These are phyloP conservation scores for Raffaelea albimanens DNA, from an alignment of 2,329 filamentous ascomycete genomes.

Conservation along the genomic window DNA sequence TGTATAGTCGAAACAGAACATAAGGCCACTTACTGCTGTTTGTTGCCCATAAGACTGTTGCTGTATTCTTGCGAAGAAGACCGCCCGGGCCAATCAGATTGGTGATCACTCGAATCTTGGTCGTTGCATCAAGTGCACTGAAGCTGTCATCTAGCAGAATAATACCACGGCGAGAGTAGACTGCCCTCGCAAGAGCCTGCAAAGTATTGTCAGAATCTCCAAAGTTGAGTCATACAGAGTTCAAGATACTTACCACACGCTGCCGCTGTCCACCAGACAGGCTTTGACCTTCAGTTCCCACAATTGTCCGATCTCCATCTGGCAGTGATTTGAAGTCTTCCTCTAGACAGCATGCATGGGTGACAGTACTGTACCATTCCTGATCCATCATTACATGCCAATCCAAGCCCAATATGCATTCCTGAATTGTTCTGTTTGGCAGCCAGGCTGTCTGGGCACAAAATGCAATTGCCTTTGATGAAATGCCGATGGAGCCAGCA, in stretches of 20 bases:
- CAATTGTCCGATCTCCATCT: conserved; percentile 14
- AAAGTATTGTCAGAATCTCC: too few species aligned
- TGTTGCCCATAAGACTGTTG: conserved; percentile 23
- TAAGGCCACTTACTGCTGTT: conserved; percentile 21
- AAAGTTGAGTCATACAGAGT: too few species aligned
- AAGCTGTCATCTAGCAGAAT: conserved; percentile 26
- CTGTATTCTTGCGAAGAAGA: conserved; percentile 16
- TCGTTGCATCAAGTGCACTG: conserved; percentile 25
- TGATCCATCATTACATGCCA: not conserved
- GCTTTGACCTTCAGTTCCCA: conserved; percentile 15
- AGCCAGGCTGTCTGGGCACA: conserved; percentile 11
- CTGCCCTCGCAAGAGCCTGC: conserved; percentile 26
- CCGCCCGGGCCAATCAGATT: conserved; percentile 22
- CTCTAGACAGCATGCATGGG: conserved; percentile 15
- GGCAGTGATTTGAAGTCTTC: conserved; percentile 15
- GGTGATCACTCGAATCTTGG: conserved; percentile 19
- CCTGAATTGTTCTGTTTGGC: conserved; percentile 6
- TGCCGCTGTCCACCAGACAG: conserved; percentile 22
- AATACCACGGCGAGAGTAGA: conserved; percentile 20
- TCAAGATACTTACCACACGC: conserved; percentile 15
- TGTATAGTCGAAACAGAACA: too few species aligned
- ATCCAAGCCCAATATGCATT: conserved; percentile 5
- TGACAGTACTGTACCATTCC: not conserved
- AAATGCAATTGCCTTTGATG: not conserved
- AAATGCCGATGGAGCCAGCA: conserved; percentile 1